Evolutionary conservation across 2,329 filamentous ascomycete species (phyloP), one percentile per base, ranked within the genome.

Genomic region (Penicillium sumatraense): DNA sequence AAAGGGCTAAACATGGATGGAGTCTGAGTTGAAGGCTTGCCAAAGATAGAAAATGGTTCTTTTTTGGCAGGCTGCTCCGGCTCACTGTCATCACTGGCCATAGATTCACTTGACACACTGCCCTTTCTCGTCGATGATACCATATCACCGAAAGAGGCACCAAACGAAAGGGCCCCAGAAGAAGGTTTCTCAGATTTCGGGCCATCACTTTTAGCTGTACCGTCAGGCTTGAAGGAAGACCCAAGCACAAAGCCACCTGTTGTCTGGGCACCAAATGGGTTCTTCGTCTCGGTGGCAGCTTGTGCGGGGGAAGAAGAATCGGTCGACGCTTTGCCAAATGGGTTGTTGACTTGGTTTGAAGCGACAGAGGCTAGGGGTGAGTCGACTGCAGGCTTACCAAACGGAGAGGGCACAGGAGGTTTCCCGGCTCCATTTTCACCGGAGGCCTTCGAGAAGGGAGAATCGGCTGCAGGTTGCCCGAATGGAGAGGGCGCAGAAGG

Each of bases 151-250:
- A 81, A 70, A 16, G 72, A 69, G 14, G 55, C 55, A 35, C 71
- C 74, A 44, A 79, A 71, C 4, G 75, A 72, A 36, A 80, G 75
- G 6, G 73, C 52, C 1, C 66, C 61, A 14, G 63, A 59, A 46
- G 68, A 66, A 51, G 68, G 51, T 51, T 73, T 71, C 2, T 74
- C 69, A 18, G 75, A 65, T 44, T 76, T 77, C n/a, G 71, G 67
- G 3, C 61, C 64, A 64, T 79, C 77, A 54, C 72, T 72, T 23
- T 62, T 69, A 51, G 75, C 71, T 13, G 70, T 72, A 8, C 68
- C 72, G 54, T 80, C 78, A 3, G 66, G 67, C 60, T 78, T 78
- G 57, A 81, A 80, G 10, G 72, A 72, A 21, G 79, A 77, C 2
- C 73, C 75, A 20, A 80, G 60, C 7, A 67, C 68, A 59, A 81